A percentile compares a stretch with the other conserved stretches of the same genome.
Conservation (phyloP, 768 basidiomycete genomes). For the Boletus rubropictus region DNA sequence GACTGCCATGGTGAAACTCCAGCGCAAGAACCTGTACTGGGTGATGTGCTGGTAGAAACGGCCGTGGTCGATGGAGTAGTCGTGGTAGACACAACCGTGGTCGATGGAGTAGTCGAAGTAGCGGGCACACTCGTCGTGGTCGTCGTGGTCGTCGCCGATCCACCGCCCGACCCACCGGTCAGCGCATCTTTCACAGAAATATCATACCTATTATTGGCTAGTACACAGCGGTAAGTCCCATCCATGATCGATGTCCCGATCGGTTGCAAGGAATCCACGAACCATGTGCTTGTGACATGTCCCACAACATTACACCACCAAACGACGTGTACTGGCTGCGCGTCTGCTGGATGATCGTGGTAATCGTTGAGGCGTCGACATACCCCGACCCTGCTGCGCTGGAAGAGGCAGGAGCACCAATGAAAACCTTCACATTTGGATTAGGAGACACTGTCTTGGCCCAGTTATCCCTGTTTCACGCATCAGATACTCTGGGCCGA, state of each 20-base stretch:
- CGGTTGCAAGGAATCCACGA: background rate
- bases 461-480: conserved; percentile 41
- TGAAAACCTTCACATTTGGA: conserved; percentile 42
- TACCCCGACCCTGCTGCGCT: conserved; percentile 44
- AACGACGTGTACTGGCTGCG: conserved; percentile 38
- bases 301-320: conserved; percentile 43
- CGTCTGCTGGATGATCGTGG: conserved; percentile 32
- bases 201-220: conserved; percentile 56
- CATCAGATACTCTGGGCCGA: background rate
- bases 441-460: conserved; percentile 41
- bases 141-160: background rate
- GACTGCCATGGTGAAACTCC: conserved; percentile 41
- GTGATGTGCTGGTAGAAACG: conserved; percentile 5
- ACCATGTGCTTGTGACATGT: conserved; percentile 44
- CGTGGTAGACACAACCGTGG: conserved; percentile 5
- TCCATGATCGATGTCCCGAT: background rate
- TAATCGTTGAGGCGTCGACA: conserved; percentile 32
- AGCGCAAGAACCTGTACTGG: conserved; percentile 31
- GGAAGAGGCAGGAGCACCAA: conserved; percentile 43
- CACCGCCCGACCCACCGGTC: conserved; percentile 35
- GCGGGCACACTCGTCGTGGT: background rate
- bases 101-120: conserved; percentile 9
- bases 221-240: background rate
- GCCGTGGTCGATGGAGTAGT: conserved; percentile 4
- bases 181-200: conserved; percentile 55